phyloP scores from a whole-genome alignment of 2,329 filamentous ascomycete species.

The Sporothrix pallida region DNA sequence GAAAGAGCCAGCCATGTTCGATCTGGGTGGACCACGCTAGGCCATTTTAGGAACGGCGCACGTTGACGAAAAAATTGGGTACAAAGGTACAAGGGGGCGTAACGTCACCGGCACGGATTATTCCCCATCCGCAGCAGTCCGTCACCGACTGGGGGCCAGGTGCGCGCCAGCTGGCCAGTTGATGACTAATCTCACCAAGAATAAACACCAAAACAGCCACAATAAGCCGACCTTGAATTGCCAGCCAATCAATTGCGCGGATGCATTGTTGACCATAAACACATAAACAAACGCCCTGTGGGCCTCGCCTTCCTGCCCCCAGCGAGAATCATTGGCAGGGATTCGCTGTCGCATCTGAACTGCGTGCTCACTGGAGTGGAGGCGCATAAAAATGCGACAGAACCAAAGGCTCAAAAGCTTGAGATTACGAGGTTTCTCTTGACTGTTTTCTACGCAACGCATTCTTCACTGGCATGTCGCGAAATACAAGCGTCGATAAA shows the following conservation, averaged over 20 bases:
- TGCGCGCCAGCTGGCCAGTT: conserved; percentile 21
- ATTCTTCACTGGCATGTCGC: conserved; percentile 19
- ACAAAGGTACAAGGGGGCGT: conserved; percentile 19
- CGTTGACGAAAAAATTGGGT: conserved; percentile 32
- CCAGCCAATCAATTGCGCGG: not conserved
- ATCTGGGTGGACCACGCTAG: conserved; percentile 19
- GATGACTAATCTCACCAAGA: conserved; percentile 17
- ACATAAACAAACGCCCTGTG: conserved; percentile 24
- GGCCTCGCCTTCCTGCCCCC: not conserved
- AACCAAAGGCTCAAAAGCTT: not conserved
- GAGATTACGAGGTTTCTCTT: not conserved
- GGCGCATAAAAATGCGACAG: conserved; percentile 22
- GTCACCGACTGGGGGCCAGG: not conserved
- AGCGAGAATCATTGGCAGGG: conserved; percentile 21
- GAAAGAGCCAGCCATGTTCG: not conserved
- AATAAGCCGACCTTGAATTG: not conserved
- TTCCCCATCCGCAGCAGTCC: conserved; percentile 35
- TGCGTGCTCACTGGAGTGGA: conserved; percentile 1
- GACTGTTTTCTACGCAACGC: conserved; percentile 14
- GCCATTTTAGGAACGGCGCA: not conserved
- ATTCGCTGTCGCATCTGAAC: not conserved
- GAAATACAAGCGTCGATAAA: not conserved
- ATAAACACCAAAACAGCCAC: not conserved
- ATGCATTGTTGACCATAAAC: not conserved
- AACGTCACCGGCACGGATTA: conserved; percentile 38